phyloP scores from a whole-genome alignment of 805 yeast species.

The Hanseniaspora pseudoguilliermondii region DNA sequence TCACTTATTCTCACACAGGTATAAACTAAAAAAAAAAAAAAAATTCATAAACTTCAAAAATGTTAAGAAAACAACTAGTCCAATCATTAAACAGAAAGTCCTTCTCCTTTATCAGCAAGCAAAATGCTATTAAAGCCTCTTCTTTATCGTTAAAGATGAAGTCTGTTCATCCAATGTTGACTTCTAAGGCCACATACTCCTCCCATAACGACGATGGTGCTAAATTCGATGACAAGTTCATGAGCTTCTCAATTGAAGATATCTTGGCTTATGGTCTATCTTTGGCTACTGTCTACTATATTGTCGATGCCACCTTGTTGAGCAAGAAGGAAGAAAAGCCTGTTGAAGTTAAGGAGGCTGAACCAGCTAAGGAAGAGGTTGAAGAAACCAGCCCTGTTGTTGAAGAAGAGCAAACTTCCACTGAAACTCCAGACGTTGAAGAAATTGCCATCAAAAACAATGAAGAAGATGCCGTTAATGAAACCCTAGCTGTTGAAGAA shows the following conservation, averaged over 20 bases:
- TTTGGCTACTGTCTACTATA: background rate
- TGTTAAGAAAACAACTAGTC: background rate
- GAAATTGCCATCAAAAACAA: slow-evolving; percentile 16
- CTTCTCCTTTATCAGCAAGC: background rate
- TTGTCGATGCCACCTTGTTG: background rate
- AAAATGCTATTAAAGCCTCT: background rate
- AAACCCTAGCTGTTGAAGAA: slow-evolving; percentile 8
- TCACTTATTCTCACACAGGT: background rate
- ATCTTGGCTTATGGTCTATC: slow-evolving; percentile 3
- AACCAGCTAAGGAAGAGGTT: slow-evolving; percentile 11
- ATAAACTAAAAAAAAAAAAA: too few relatives aligned
- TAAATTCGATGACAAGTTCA: background rate
- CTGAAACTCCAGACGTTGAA: slow-evolving; percentile 1
- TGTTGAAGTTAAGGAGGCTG: slow-evolving; percentile 15
- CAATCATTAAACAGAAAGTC: background rate
- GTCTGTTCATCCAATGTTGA: background rate
- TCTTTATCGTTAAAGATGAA: background rate
- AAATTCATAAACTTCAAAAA: too few relatives aligned
- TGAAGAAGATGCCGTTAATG: slow-evolving; percentile 16
- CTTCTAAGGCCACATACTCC: background rate
- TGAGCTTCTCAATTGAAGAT: background rate
- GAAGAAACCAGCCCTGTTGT: slow-evolving; percentile 11
- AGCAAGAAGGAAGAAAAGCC: background rate
- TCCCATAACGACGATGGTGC: background rate
- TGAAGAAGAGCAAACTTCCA: background rate